A percentile compares a stretch with the other conserved stretches of the same genome.
Conservation (phyloP, 2,329 filamentous ascomycete species). For the Fusarium chlamydosporum region DNA sequence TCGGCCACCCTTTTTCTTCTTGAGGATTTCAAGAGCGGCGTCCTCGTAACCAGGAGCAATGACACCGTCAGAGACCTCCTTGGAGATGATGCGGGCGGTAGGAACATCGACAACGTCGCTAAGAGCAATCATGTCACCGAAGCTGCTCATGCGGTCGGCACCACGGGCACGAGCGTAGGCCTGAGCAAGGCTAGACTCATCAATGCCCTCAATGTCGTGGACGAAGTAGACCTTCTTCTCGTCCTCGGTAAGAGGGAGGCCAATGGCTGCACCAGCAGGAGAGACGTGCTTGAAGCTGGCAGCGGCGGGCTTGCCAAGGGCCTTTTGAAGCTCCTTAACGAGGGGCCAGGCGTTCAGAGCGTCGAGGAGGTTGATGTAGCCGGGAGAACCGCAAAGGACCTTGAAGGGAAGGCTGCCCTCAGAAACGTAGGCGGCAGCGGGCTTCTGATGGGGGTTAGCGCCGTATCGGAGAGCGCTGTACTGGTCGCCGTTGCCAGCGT, state of each 20-base stretch:
- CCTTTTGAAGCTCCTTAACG: constrained; percentile 94
- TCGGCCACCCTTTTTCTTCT: constrained; percentile 98
- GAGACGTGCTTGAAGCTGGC: constrained; percentile 99
- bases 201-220: constrained; percentile 91
- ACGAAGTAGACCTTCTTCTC: constrained; percentile 99
- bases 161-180: constrained; percentile 96
- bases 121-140: constrained; percentile 95
- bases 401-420: constrained; percentile 90
- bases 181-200: constrained; percentile 87
- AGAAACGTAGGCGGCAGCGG: constrained; percentile 84
- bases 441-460: constrained; percentile 98
- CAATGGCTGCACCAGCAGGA: constrained; percentile 94
- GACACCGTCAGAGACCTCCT: constrained; percentile 97
- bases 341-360: constrained; percentile 96
- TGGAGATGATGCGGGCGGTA: constrained; percentile 97
- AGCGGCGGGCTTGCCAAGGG: constrained; percentile 88
- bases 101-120: constrained; percentile 91
- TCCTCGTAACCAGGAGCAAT: constrained; percentile 89
- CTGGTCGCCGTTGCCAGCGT: constrained; percentile 86
- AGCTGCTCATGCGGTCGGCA: constrained; percentile 98
- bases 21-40: constrained; percentile 89
- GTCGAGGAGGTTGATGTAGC: constrained; percentile 98
- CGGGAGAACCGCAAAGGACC: constrained; percentile 88
- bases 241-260: constrained; percentile 84
- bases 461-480: constrained; percentile 92